Evolutionary conservation across 306 rosid species (phyloP).

Genomic region (Mucuna pruriens): DNA sequence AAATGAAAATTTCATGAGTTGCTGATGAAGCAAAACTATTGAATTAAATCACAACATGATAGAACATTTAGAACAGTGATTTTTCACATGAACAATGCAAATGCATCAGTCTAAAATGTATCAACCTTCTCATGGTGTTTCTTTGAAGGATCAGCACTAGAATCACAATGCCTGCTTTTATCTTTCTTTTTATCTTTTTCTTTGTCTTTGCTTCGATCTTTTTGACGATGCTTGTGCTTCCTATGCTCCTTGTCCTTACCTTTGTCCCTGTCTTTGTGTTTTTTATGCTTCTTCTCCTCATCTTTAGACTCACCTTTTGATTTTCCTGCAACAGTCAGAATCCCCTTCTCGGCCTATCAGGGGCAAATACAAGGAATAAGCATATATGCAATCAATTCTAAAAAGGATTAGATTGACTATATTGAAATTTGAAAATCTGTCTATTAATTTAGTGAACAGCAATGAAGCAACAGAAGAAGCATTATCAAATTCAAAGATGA

Average conservation of each 20-base stretch:
- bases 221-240: slow-evolving; percentile 85
- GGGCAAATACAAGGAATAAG: not conserved
- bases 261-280: slow-evolving; percentile 79
- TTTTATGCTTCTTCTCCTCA: slow-evolving; percentile 91
- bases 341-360: slow-evolving; percentile 87
- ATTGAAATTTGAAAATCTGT: not conserved
- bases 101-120: slow-evolving; percentile 33
- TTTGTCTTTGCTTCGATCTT: slow-evolving; percentile 83
- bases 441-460: slow-evolving; percentile 13
- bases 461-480: slow-evolving; percentile 16
- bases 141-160: slow-evolving; percentile 81
- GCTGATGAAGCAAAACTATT: not conserved
- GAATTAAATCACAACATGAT: not conserved
- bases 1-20: slow-evolving; percentile 10
- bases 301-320: slow-evolving; percentile 84
- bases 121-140: slow-evolving; percentile 94
- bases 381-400: not conserved
- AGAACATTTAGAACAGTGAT: slow-evolving; percentile 23
- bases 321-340: slow-evolving; percentile 74
- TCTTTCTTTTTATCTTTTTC: slow-evolving; percentile 85
- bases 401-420: slow-evolving; percentile 19
- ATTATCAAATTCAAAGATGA: slow-evolving; percentile 32
- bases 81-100: slow-evolving; percentile 13
- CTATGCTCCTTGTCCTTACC: slow-evolving; percentile 95
- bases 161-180: slow-evolving; percentile 79